Base-by-base conservation (phyloP, 495 filamentous ascomycete species). In the Lichenothelia convexa region DNA sequence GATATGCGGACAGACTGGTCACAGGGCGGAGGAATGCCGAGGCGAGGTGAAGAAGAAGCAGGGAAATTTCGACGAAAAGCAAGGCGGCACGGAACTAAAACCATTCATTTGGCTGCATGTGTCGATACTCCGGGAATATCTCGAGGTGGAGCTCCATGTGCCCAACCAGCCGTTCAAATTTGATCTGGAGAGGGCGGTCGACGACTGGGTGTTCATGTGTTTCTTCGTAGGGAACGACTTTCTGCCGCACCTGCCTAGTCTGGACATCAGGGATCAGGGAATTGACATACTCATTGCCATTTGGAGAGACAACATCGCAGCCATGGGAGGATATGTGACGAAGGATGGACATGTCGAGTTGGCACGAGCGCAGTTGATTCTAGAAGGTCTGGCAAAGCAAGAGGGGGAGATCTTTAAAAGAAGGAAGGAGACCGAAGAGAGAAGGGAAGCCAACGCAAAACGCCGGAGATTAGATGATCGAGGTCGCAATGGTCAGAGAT, bases 181-280 rank as follows among this genome's bases (percentile, higher is more conserved):
- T 49, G 83, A 99, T 54, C 63, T 94, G 20, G 89, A 99, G 53
- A 70, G 89, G 45, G 89, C 91, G n/a, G 64, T 99, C 37, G 89
- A 99, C 61, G 89, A 99, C 56, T 95, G 91, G 89, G 83, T 99
- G 12, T 99, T 99, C 57, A 93, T 99, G 87, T 99, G 89, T 63
- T 99, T 92, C 60, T 99, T 99, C 54, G 89, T 99, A 40, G 89
- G 89, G 45, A 99, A 99, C 54, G 91, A 99, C 63, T 99, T 99
- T 61, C 63, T 99, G 45, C 89, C 89, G 31, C 89, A 99, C 64
- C 60, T 99, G 39, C 89, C 89, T 17, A 91, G 85, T 52, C 66
- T 99, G 39, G 89, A 95, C 55, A 95, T 99, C 53, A 72, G 87
- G 44, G 89, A 99, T 48, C 78, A 93, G 53, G 91, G 87, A 19